Percentiles rank a stretch among this genome's conserved stretches.
Conservation (phyloP, 2,329 filamentous ascomycete species). For the Alternaria hordeiaustralica region DNA sequence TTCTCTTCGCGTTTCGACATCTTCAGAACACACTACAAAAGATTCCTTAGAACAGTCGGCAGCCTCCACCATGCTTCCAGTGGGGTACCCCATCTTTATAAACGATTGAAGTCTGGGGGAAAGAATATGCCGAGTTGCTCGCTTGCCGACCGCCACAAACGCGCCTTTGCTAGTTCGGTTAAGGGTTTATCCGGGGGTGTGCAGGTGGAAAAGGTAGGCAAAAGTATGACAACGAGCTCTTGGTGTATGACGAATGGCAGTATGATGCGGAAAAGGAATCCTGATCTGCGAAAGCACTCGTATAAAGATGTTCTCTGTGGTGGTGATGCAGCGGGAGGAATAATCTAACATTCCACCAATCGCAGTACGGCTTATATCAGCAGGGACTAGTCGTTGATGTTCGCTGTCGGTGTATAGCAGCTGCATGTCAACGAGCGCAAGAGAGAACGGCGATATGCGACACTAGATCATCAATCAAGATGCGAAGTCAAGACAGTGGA, state of each 20-base stretch:
- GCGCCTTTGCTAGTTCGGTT: background rate
- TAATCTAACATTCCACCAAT: background rate
- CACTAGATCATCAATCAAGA: slow-evolving; percentile 5
- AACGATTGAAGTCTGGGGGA: background rate
- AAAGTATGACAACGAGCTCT: background rate
- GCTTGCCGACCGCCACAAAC: background rate
- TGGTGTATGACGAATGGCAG: background rate
- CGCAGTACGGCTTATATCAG: background rate
- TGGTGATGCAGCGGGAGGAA: background rate
- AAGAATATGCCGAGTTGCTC: background rate
- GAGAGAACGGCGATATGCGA: background rate
- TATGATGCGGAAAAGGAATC: background rate
- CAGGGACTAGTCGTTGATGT: background rate
- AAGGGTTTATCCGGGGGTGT: background rate
- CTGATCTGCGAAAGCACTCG: background rate
- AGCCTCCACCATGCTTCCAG: background rate
- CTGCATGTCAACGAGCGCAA: background rate
- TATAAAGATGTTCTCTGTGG: background rate
- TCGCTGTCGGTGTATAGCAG: background rate
- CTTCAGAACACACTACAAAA: background rate
- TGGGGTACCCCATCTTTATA: background rate
- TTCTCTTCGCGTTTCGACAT: background rate
- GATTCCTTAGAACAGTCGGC: accelerated
- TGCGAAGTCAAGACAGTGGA: background rate
- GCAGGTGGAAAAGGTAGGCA: background rate